Base-by-base conservation (phyloP, 2,329 filamentous ascomycete genomes). In the Colletotrichum melonis region DNA sequence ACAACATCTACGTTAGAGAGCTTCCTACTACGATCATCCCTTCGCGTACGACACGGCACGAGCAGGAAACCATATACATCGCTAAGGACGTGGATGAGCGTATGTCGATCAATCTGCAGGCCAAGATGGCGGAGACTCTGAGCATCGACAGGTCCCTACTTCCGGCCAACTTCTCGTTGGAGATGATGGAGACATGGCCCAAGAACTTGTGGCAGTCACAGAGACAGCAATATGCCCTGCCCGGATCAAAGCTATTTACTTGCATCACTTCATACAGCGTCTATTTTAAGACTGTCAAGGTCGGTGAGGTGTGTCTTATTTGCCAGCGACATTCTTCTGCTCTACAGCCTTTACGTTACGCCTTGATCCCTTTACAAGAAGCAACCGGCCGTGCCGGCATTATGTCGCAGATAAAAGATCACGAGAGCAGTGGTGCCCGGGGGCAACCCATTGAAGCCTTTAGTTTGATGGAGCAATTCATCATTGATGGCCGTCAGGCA, bases 1-100 rank as follows among this genome's bases (percentile, higher is more conserved):
- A 63, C 46, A 63, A 55, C n/a, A 63, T 63, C 46, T 63, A 54
- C n/a, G 62, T 63, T 7, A 30, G 62, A 14, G 62, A 63, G 28
- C 62, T 63, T 30, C 46, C 62, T 26, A n/a, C 30, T 7, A 54
- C 16, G 4, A 63, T 63, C 46, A 54, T 63, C 3, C 38, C 62
- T 5, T 63, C 62, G 1, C 46, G 16, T 14, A 63, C 38, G 8
- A 35, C 28, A 12, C 26, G 46, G n/a, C 52, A 63, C 62, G 62
- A 63, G 14, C 26, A 52, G 16, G 52, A 63, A n/a, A 63, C 46
- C 7, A 35, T 63, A 11, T 63, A 63, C 62, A 32, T 63, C 46
- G 62, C 62, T n/a, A 63, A 54, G 28, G 62, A 63, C 28, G 42
- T 63, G 4, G 46, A 63, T 28, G 16, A 54, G 24, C 28, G 62